Conservation (phyloP, 2,329 filamentous ascomycete genomes). For the Neoarthrinium moseri region DNA sequence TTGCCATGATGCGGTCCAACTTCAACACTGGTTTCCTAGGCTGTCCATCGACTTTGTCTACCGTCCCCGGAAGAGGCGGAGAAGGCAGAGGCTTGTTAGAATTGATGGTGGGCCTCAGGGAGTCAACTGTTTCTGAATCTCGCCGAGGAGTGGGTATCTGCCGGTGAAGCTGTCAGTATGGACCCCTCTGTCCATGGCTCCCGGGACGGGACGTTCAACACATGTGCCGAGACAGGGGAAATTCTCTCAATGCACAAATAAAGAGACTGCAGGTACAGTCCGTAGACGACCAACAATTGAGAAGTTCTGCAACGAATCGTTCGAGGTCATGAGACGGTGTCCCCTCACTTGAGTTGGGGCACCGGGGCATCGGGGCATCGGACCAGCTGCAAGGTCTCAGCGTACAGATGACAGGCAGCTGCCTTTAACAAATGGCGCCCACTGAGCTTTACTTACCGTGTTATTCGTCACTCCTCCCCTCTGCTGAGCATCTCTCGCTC, state of each 20-base stretch:
- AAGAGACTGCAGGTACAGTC: too few species aligned
- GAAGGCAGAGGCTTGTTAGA: slow-evolving; percentile 58
- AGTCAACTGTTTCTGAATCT: slow-evolving; percentile 20
- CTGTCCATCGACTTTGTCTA: slow-evolving; percentile 37
- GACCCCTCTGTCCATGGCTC: neutral
- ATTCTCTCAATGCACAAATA: too few species aligned
- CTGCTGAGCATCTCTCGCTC: slow-evolving; percentile 17
- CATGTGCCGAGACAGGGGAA: too few species aligned
- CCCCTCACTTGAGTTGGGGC: slow-evolving; percentile 13
- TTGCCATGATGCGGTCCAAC: slow-evolving; percentile 58
- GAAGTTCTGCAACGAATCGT: slow-evolving; percentile 11
- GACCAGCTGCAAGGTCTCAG: neutral
- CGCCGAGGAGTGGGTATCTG: too few species aligned
- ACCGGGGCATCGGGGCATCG: neutral
- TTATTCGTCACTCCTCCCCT: slow-evolving; percentile 1
- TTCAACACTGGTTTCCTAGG: slow-evolving; percentile 45
- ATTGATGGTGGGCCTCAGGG: slow-evolving; percentile 38
- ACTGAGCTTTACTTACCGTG: neutral
- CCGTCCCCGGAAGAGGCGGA: slow-evolving; percentile 42
- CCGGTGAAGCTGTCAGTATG: neutral
- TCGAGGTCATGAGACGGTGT: slow-evolving; percentile 13
- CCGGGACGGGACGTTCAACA: neutral
- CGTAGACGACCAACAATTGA: neutral
- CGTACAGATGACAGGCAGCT: slow-evolving; percentile 7
- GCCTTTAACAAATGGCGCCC: neutral